A percentile compares a stretch with the other conserved stretches of the same genome.
Evolutionary conservation across 2,329 filamentous ascomycete genomes (phyloP).

Genomic region (Albophoma yamanashiensis): DNA sequence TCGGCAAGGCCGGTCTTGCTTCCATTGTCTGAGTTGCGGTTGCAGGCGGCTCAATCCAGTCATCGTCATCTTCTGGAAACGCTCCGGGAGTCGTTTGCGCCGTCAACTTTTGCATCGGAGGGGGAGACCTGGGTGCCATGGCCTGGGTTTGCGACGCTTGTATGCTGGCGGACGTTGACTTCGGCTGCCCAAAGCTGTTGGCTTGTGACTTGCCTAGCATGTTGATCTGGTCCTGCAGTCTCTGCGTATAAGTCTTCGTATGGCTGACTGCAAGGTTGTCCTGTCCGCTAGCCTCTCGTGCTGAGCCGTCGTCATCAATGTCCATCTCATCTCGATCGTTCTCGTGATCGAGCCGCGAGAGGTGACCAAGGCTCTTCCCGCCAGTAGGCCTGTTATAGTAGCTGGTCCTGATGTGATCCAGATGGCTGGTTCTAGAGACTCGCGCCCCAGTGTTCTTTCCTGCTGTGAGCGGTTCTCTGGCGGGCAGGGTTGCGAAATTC

Average conservation of each 20-base stretch:
- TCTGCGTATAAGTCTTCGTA: conserved; percentile 87
- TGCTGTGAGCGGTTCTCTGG: conserved; percentile 72
- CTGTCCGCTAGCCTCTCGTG: conserved; percentile 27
- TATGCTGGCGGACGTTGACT: conserved; percentile 24
- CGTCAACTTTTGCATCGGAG: conserved; percentile 14
- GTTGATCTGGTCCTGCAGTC: conserved; percentile 86
- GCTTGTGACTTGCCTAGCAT: conserved; percentile 50
- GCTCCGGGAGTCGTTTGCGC: conserved; percentile 44
- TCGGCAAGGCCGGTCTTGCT: conserved; percentile 41
- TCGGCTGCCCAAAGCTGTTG: conserved; percentile 34
- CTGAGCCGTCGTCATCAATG: conserved; percentile 28
- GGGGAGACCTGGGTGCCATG: conserved; percentile 16
- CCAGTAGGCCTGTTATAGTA: conserved; percentile 65
- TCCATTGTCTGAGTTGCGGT: conserved; percentile 14
- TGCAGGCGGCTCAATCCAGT: conserved; percentile 50
- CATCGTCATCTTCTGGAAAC: conserved; percentile 47
- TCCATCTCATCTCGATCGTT: conserved; percentile 44
- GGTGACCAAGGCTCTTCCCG: conserved; percentile 57
- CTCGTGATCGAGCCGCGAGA: conserved; percentile 29
- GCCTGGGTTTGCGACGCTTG: conserved; percentile 22
- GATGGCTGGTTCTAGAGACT: conserved; percentile 65
- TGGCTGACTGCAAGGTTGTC: conserved; percentile 37
- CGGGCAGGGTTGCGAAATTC: conserved; percentile 86
- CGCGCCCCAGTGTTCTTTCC: conserved; percentile 75
- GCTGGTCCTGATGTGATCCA: conserved; percentile 63